Evolutionary conservation across 1,284 basidiomycete genomes (phyloP).

Genomic region (Rhodofomes roseus): DNA sequence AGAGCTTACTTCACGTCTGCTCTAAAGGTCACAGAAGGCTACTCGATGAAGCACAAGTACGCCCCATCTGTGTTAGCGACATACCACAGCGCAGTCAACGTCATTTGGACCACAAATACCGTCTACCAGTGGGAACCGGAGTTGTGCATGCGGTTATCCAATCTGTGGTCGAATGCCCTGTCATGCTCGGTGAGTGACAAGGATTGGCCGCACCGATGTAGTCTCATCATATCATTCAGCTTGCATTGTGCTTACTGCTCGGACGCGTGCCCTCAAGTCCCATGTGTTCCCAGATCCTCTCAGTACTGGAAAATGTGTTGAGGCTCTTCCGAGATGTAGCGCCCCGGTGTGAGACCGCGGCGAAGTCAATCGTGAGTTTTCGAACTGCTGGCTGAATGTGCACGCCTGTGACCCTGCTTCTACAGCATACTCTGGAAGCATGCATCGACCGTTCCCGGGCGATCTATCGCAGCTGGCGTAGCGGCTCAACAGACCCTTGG

Average conservation of each 20-base stretch:
- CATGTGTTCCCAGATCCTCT: conserved; percentile 54
- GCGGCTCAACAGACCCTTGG: conserved; percentile 16
- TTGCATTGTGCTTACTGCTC: conserved; percentile 66
- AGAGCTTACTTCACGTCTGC: conserved; percentile 69
- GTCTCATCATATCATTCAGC: conserved; percentile 31
- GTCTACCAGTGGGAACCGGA: conserved; percentile 51
- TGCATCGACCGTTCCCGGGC: conserved; percentile 20
- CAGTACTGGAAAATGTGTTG: conserved; percentile 59
- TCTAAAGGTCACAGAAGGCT: conserved; percentile 55
- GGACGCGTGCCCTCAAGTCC: conserved; percentile 58
- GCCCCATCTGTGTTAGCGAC: conserved; percentile 64
- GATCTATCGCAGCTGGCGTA: conserved; percentile 22
- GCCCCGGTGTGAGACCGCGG: conserved; percentile 49
- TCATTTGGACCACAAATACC: conserved; percentile 52
- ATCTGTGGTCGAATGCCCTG: conserved; percentile 65
- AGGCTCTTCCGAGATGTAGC: conserved; percentile 56
- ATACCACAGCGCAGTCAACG: conserved; percentile 53
- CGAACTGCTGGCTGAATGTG: neutral
- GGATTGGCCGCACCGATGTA: too few relatives aligned
- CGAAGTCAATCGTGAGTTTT: conserved; percentile 53
- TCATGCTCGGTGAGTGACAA: conserved; percentile 47
- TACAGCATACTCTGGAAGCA: conserved; percentile 22
- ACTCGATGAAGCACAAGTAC: conserved; percentile 53
- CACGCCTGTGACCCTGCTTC: neutral
- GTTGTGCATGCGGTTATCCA: conserved; percentile 51